Evolutionary conservation across 73 alveolate genomes (phyloP), one percentile per base, ranked within the genome.

Genomic region (Diophrys appendiculata): DNA sequence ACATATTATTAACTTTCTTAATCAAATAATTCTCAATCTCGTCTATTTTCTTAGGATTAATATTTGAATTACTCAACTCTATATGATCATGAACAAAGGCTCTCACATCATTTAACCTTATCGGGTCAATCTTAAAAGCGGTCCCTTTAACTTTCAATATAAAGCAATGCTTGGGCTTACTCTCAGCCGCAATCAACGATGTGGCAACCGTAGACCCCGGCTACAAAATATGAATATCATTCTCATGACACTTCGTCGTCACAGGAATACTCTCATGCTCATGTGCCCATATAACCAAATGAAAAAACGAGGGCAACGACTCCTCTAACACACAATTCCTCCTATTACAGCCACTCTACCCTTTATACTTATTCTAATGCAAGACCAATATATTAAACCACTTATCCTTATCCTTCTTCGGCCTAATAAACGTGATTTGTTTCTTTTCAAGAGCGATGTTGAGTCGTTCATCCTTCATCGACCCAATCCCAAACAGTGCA

Each of bases 151-250:
- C 86, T 81, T 94, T 92, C 31, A 93, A 80, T 72, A 93, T 33
- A 24, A 95, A 95, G 78, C 92, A 85, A 81, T 96, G 98, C 69
- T 96, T 96, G 1, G 85, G 89, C 71, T 86, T 84, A n/a, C 94
- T 53, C 79, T 96, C 99, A 25, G 97, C 96, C 75, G 95, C 97
- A 82, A 95, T 94, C 30, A 96, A 69, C 30, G 97, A 84, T 28
- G 99, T 96, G 8, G 98, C 96, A 0, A 96, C 95, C 1, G 98
- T 93, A 74, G 97, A 86, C 30, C 99, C 99, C 0, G 99, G 98
- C 84, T 95, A 96, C 64, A 90, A 84, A 71, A 96, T 81, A 82
- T 91, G 95, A 60, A 93, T 95, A 28, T 97, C 98, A 32, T 78
- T 86, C 84, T 90, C 94, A 43, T 72, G 88, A 54, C 91, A 80